These are phyloP conservation scores for Euclidium syriacum DNA, from an alignment of 345 rosid species.

Conservation along the genomic window DNA sequence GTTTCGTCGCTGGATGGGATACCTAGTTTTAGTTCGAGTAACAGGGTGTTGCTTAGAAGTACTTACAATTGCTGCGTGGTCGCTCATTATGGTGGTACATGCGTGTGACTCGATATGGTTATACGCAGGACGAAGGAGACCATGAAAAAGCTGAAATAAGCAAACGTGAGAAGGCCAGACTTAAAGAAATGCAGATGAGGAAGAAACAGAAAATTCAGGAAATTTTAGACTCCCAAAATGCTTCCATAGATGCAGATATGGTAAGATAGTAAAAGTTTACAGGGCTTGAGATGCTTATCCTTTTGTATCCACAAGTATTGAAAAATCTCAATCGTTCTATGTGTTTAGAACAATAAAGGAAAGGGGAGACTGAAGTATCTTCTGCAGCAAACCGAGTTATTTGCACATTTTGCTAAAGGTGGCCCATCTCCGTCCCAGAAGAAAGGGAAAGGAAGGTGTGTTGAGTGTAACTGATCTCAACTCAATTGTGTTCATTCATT, in stretches of 20 bases:
- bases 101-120: not conserved
- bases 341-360: slow-evolving; percentile 59
- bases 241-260: slow-evolving; percentile 85
- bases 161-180: slow-evolving; percentile 82
- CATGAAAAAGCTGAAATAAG: slow-evolving; percentile 41
- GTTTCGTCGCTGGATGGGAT: not conserved
- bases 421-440: slow-evolving; percentile 61
- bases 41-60: not conserved
- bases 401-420: slow-evolving; percentile 89
- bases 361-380: slow-evolving; percentile 85
- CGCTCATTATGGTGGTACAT: not conserved
- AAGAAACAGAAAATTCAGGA: slow-evolving; percentile 91
- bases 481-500: not conserved
- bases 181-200: slow-evolving; percentile 65
- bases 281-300: not conserved
- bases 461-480: not conserved
- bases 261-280: slow-evolving; percentile 24
- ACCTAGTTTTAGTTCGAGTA: not conserved
- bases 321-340: not conserved
- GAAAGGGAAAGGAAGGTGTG: slow-evolving; percentile 84
- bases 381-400: slow-evolving; percentile 88
- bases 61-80: not conserved
- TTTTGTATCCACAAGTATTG: not conserved
- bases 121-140: slow-evolving; percentile 41
- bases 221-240: slow-evolving; percentile 80